phyloP scores from a whole-genome alignment of 768 basidiomycete genomes.

The Tulasnella calospora region DNA sequence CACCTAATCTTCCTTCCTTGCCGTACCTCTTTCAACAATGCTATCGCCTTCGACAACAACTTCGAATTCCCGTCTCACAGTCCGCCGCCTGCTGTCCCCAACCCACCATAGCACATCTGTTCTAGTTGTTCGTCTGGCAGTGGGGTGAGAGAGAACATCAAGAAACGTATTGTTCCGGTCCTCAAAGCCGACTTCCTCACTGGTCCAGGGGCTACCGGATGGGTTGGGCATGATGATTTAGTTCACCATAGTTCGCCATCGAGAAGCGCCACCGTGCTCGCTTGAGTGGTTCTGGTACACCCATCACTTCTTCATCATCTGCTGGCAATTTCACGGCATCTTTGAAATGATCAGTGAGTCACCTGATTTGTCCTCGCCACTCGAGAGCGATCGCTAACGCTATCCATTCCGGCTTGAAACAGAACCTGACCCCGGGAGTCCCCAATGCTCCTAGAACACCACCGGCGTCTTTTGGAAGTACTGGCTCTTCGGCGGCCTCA shows the following conservation, averaged over 20 bases:
- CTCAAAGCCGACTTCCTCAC: constrained; percentile 30
- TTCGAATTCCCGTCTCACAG: constrained; percentile 70
- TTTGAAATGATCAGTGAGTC: constrained; percentile 77
- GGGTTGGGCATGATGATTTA: constrained; percentile 37
- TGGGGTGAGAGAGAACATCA: constrained; percentile 73
- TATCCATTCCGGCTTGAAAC: background rate
- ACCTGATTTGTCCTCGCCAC: background rate
- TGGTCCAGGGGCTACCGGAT: constrained; percentile 44
- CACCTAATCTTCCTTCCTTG: constrained; percentile 89
- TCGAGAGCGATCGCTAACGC: background rate
- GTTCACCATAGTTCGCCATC: constrained; percentile 44
- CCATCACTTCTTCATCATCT: constrained; percentile 83
- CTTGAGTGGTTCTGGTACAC: constrained; percentile 90
- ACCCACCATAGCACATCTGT: constrained; percentile 71
- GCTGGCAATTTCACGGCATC: constrained; percentile 95
- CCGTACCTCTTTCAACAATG: constrained; percentile 71
- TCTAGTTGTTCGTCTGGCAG: constrained; percentile 28
- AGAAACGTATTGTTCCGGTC: constrained; percentile 77
- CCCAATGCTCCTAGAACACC: constrained; percentile 76
- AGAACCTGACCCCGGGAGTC: constrained; percentile 66
- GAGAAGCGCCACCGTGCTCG: constrained; percentile 72
- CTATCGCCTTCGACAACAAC: constrained; percentile 82
- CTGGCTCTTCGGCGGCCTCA: constrained; percentile 80
- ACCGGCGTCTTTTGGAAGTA: constrained; percentile 97
- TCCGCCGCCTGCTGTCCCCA: constrained; percentile 53